Conservation (phyloP, 805 yeast genomes). For the Starmerella powellii region DNA sequence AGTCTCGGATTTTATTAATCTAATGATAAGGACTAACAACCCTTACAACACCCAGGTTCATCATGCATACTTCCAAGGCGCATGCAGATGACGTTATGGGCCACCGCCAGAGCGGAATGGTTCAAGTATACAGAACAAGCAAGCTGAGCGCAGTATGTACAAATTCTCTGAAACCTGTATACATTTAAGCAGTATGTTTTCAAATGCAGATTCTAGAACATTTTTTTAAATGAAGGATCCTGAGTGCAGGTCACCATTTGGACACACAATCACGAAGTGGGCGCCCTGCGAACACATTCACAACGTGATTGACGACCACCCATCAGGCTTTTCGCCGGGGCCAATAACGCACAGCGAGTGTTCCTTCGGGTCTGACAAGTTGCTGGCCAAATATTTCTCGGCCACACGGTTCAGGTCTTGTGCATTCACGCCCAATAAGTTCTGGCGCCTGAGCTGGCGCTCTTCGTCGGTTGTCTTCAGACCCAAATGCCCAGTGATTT, state of each 20-base stretch:
- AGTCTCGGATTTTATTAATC: background rate
- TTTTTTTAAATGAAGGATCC: no score
- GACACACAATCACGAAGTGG: no score
- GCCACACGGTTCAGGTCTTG: constrained; percentile 53
- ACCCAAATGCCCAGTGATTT: constrained; percentile 56
- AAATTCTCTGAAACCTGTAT: no score
- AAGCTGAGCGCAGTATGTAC: no score
- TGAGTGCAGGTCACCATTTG: no score
- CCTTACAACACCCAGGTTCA: background rate
- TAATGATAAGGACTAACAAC: background rate
- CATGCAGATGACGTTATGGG: no score
- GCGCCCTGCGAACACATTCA: no score
- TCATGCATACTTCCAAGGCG: background rate
- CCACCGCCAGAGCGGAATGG: no score
- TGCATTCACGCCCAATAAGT: constrained; percentile 52
- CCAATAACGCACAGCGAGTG: constrained; percentile 21
- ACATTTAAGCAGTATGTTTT: no score
- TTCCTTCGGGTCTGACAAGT: constrained; percentile 1
- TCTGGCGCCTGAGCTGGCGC: constrained; percentile 69
- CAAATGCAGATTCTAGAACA: no score
- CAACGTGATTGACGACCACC: constrained; percentile 12
- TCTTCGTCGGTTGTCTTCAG: constrained; percentile 64
- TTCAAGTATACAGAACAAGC: no score
- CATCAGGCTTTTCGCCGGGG: constrained; percentile 13
- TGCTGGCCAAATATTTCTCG: constrained; percentile 41